These are phyloP conservation scores for Termitomyces sp. DNA, from an alignment of 768 basidiomycete genomes.

Conservation along the genomic window DNA sequence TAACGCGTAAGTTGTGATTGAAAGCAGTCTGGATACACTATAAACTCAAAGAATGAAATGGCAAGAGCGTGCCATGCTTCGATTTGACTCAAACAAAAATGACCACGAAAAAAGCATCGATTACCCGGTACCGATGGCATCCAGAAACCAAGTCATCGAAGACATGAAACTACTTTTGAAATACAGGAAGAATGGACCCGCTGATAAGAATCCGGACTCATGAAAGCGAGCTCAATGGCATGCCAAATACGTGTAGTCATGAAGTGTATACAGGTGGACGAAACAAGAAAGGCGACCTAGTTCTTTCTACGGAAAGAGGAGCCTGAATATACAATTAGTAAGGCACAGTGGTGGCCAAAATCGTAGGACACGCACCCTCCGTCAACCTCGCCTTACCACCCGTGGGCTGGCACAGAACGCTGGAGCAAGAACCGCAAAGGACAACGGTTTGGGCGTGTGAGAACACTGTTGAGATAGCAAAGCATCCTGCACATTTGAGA, in stretches of 20 bases:
- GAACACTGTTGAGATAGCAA: conserved; percentile 96
- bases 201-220: conserved; percentile 2
- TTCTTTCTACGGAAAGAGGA: conserved; percentile 98
- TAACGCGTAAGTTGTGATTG: background rate
- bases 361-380: conserved; percentile 66
- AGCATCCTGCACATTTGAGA: conserved; percentile 65
- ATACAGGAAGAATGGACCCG: conserved; percentile 9
- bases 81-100: background rate
- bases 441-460: conserved; percentile 99
- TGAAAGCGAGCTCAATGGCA: conserved; percentile 2
- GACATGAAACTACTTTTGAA: conserved; percentile 6
- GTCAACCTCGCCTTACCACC: conserved; percentile 98
- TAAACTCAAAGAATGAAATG: background rate
- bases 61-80: background rate
- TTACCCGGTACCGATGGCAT: background rate
- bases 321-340: conserved; percentile 43
- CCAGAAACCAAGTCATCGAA: conserved; percentile 6
- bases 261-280: conserved; percentile 14
- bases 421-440: conserved; percentile 87
- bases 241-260: conserved; percentile 3
- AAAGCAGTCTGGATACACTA: background rate
- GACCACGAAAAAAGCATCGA: background rate
- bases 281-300: conserved; percentile 34
- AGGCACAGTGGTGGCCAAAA: conserved; percentile 4
- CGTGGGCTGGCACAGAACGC: conserved; percentile 95